Evolutionary conservation across 306 rosid species (phyloP).

Genomic region (Styphnolobium japonicum): DNA sequence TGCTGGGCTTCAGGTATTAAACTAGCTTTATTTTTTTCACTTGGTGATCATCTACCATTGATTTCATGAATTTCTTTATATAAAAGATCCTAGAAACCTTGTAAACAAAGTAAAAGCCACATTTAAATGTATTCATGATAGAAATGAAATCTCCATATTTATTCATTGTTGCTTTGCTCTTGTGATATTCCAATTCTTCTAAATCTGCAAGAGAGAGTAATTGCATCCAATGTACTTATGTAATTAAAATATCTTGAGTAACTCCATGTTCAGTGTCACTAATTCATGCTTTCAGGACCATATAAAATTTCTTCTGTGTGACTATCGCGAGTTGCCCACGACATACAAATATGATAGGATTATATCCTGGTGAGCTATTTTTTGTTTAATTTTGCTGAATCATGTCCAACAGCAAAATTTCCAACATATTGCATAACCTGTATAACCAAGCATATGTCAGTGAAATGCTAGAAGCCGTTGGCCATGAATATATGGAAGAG

Average conservation of each 20-base stretch:
- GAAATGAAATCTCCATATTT: too few species aligned
- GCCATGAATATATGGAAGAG: conserved; percentile 82
- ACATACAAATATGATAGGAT: conserved; percentile 65
- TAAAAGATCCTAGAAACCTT: not conserved
- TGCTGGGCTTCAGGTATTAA: conserved; percentile 74
- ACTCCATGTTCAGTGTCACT: not conserved
- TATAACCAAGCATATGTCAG: conserved; percentile 47
- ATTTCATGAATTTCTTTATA: not conserved
- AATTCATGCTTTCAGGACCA: conserved; percentile 46
- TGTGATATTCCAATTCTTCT: not conserved
- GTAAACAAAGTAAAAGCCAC: not conserved
- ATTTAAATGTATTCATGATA: not conserved
- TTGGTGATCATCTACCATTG: not conserved
- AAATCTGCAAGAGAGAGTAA: not conserved
- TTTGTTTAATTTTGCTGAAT: not conserved
- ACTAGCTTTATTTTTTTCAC: not conserved
- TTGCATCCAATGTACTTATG: not conserved
- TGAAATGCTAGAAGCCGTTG: conserved; percentile 84
- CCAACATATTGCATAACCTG: conserved; percentile 10
- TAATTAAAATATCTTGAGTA: not conserved
- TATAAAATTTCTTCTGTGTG: conserved; percentile 71
- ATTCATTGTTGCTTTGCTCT: too few species aligned
- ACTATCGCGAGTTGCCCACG: conserved; percentile 73
- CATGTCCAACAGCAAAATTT: not conserved
- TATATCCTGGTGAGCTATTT: conserved; percentile 74